phyloP scores from a whole-genome alignment of 2,329 filamentous ascomycete species.

The Pseudogymnoascus sp. region DNA sequence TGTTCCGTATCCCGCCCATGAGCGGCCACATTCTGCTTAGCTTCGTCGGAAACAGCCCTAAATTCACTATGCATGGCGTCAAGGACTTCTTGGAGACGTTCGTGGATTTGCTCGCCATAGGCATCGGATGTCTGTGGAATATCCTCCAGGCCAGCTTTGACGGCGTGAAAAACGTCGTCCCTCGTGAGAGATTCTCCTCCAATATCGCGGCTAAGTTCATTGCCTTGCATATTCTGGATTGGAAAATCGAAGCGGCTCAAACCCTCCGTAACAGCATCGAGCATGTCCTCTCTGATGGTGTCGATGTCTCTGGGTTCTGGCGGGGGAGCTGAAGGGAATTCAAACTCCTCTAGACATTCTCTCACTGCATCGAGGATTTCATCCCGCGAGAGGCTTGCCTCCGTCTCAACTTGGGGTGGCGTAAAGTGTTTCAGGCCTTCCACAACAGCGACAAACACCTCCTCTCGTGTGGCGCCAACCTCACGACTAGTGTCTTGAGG shows the following conservation, averaged over 20 bases:
- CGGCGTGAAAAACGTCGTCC: constrained; percentile 47
- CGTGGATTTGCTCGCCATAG: constrained; percentile 42
- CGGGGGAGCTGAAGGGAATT: constrained; percentile 58
- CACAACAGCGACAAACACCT: constrained; percentile 78
- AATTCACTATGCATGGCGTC: constrained; percentile 52
- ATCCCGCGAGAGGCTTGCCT: constrained; percentile 63
- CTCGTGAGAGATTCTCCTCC: constrained; percentile 34
- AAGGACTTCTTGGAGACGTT: constrained; percentile 57
- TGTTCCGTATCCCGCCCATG: constrained; percentile 80
- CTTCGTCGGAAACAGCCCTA: constrained; percentile 50
- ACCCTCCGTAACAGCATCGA: constrained; percentile 55
- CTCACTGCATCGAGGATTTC: constrained; percentile 78
- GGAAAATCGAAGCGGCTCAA: constrained; percentile 43
- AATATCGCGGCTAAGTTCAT: constrained; percentile 62
- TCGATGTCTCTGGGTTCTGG: constrained; percentile 45
- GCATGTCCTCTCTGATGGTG: constrained; percentile 53
- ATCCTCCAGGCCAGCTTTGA: constrained; percentile 48
- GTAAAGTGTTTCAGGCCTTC: constrained; percentile 75
- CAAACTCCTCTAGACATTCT: constrained; percentile 79
- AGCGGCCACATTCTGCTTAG: constrained; percentile 70
- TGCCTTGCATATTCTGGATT: constrained; percentile 13
- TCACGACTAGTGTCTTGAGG: constrained; percentile 32
- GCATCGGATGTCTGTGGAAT: constrained; percentile 32
- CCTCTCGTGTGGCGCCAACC: constrained; percentile 64
- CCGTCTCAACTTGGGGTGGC: constrained; percentile 62